Percentiles rank a stretch among this genome's conserved stretches.
Conservation (phyloP, 179 eudicot genomes). For the Drosera spatulata region DNA sequence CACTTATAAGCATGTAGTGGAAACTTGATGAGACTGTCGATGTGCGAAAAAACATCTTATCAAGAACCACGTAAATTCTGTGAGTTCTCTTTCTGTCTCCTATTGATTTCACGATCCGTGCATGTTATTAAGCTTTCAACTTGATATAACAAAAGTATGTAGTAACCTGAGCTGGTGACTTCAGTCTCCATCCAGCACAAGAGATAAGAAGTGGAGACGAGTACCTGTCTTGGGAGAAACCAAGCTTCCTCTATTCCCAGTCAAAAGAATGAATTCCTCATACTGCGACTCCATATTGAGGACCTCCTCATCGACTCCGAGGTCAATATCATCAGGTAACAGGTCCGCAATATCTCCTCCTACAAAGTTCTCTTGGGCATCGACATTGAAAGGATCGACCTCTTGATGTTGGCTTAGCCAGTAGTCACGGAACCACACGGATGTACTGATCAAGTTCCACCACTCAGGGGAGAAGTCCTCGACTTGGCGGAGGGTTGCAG, state of each 20-base stretch:
- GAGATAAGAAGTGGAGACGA: not conserved
- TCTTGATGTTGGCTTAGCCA: constrained; percentile 87
- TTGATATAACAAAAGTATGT: too few species aligned
- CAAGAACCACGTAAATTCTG: too few species aligned
- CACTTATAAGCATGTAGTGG: too few species aligned
- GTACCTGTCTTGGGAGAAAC: constrained; percentile 30
- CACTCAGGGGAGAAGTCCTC: constrained; percentile 94
- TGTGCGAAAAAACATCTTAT: too few species aligned
- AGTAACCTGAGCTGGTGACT: too few species aligned
- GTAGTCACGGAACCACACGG: constrained; percentile 85
- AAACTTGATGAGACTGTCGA: too few species aligned
- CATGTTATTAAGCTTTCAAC: too few species aligned
- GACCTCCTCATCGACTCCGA: constrained; percentile 65
- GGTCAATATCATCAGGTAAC: constrained; percentile 52
- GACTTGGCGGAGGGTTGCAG: constrained; percentile 70
- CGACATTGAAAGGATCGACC: constrained; percentile 26
- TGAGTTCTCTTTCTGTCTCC: too few species aligned
- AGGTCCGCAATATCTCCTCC: too few species aligned
- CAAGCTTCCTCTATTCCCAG: constrained; percentile 38
- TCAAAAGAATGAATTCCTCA: constrained; percentile 67
- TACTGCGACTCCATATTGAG: constrained; percentile 67
- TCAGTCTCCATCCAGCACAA: not conserved
- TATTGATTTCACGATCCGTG: too few species aligned
- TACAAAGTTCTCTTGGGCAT: constrained; percentile 34
- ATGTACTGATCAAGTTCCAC: constrained; percentile 71